A percentile compares a stretch with the other conserved stretches of the same genome.
phyloP scores from a whole-genome alignment of 441 rosid species.

The Raphanus hybrid region DNA sequence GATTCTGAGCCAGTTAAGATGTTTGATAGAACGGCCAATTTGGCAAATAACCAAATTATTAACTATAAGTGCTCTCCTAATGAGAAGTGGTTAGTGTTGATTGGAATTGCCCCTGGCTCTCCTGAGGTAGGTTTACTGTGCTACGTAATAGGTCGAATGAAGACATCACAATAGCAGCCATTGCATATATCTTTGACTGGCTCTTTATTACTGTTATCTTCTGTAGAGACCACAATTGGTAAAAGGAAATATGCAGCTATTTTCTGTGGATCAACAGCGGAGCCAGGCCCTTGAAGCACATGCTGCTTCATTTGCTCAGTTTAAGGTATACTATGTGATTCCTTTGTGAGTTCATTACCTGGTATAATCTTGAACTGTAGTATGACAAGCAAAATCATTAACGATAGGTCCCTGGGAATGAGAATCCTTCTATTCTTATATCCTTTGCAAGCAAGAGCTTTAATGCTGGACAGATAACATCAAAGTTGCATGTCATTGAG shows the following conservation, averaged over 20 bases:
- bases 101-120: conserved; percentile 99
- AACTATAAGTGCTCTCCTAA: conserved; percentile 94
- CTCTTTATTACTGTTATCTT: conserved; percentile 33
- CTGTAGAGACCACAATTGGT: conserved; percentile 87
- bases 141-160: conserved; percentile 20
- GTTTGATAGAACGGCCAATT: conserved; percentile 99
- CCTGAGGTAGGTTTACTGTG: conserved; percentile 74
- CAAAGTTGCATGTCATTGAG: conserved; percentile 96
- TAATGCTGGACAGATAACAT: conserved; percentile 92
- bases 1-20: conserved; percentile 97
- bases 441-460: conserved; percentile 86
- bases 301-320: conserved; percentile 91
- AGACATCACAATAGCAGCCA: conserved; percentile 4
- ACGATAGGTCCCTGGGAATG: conserved; percentile 90
- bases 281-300: conserved; percentile 99
- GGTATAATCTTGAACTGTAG: conserved; percentile 23
- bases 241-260: conserved; percentile 97
- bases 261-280: conserved; percentile 95
- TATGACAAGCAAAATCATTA: conserved; percentile 25
- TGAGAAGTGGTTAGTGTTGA: conserved; percentile 98
- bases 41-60: conserved; percentile 92
- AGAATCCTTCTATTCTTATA: conserved; percentile 90
- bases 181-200: conserved; percentile 15
- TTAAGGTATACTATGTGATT: conserved; percentile 54
- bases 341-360: conserved; percentile 15